phyloP scores from a whole-genome alignment of 2,329 filamentous ascomycete species.

The Colletotrichum incanum region DNA sequence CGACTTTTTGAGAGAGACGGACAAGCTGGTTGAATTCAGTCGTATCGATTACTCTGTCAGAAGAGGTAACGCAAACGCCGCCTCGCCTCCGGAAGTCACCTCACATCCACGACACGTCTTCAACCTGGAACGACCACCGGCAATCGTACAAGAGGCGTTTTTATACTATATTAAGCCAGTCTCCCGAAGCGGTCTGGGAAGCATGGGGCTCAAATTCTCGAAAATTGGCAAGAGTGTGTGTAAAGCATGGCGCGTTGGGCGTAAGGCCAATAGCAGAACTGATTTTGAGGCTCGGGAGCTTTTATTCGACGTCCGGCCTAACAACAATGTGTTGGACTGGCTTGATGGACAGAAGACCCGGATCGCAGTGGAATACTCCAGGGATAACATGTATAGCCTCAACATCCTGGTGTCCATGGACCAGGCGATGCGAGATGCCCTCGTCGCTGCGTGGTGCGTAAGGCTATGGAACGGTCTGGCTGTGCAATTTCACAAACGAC shows the following conservation, averaged over 20 bases:
- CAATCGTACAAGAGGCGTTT: slow-evolving; percentile 50
- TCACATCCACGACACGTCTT: slow-evolving; percentile 53
- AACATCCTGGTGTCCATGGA: slow-evolving; percentile 52
- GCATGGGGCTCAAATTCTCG: slow-evolving; percentile 12
- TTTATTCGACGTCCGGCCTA: slow-evolving; percentile 50
- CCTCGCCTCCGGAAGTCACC: slow-evolving; percentile 46
- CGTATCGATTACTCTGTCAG: slow-evolving; percentile 52
- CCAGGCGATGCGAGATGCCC: slow-evolving; percentile 50
- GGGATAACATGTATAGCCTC: slow-evolving; percentile 49
- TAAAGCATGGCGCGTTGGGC: slow-evolving; percentile 43
- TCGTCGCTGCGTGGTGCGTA: slow-evolving; percentile 55
- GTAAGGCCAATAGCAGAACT: not conserved
- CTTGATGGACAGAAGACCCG: slow-evolving; percentile 46
- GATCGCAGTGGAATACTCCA: slow-evolving; percentile 53
- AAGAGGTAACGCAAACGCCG: slow-evolving; percentile 10
- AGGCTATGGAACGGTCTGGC: slow-evolving; percentile 54
- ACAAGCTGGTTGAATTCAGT: slow-evolving; percentile 51
- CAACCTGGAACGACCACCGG: slow-evolving; percentile 53
- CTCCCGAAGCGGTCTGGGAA: slow-evolving; percentile 25
- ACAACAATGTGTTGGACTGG: slow-evolving; percentile 52
- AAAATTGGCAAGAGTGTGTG: slow-evolving; percentile 35
- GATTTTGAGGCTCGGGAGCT: slow-evolving; percentile 47
- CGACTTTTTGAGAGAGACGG: slow-evolving; percentile 51
- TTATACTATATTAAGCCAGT: slow-evolving; percentile 47
- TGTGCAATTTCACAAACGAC: slow-evolving; percentile 26